A percentile compares a stretch with the other conserved stretches of the same genome.
phyloP scores from a whole-genome alignment of 345 rosid species.

The Eucalyptus guilfoylei region DNA sequence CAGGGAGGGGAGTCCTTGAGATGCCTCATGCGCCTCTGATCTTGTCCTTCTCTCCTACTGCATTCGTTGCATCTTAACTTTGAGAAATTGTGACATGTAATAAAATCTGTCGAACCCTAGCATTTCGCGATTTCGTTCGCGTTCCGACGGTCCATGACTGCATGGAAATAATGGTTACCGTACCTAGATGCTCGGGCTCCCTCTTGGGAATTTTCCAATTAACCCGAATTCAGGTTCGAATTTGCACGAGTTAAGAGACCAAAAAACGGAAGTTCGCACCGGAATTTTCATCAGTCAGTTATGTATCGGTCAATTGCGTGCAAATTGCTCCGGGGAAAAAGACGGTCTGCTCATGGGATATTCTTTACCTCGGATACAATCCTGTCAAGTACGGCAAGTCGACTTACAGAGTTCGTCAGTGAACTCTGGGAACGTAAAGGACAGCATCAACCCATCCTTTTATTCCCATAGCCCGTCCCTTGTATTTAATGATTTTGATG shows the following conservation, averaged over 20 bases:
- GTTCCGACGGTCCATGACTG: not conserved
- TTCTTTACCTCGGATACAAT: no score
- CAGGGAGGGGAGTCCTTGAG: constrained; percentile 24
- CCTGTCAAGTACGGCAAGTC: not conserved
- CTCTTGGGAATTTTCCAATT: no score
- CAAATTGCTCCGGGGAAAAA: not conserved
- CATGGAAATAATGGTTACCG: not conserved
- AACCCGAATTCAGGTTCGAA: no score
- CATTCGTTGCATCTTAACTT: not conserved
- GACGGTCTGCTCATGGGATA: not conserved
- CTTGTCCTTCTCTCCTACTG: not conserved
- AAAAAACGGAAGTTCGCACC: no score
- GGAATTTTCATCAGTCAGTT: not conserved
- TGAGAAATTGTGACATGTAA: not conserved
- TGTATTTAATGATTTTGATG: not conserved
- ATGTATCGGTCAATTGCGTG: not conserved
- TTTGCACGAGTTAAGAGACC: not conserved
- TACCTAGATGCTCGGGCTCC: no score
- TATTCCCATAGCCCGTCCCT: not conserved
- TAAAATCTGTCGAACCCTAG: not conserved
- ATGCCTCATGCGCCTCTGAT: constrained; percentile 18
- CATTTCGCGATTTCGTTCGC: not conserved
- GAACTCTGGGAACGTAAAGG: not conserved
- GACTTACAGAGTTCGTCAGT: not conserved
- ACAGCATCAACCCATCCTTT: not conserved